Conservation (phyloP, 306 rosid species). For the Ormosia semicastrata region DNA sequence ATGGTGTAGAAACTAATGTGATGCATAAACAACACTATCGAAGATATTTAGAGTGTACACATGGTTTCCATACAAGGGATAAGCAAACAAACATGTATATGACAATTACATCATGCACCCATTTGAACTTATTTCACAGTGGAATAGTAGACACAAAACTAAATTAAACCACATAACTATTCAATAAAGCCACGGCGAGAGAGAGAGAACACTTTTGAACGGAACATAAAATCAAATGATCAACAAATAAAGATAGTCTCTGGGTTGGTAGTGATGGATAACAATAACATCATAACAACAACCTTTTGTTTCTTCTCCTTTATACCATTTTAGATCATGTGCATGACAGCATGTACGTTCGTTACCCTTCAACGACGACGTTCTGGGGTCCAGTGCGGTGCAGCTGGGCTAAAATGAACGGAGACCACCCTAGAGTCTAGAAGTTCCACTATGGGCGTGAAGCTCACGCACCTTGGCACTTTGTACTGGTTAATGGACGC, state of each 20-base stretch:
- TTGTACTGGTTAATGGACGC: conserved; percentile 91
- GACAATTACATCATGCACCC: conserved; percentile 32
- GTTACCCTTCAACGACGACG: conserved; percentile 41
- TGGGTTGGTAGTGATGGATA: too few species aligned
- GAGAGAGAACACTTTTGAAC: too few species aligned
- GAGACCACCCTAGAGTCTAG: conserved; percentile 70
- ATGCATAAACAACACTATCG: neutral
- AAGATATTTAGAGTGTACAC: neutral
- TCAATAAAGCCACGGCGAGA: neutral
- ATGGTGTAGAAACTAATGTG: neutral
- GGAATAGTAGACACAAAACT: too few species aligned
- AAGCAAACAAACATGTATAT: conserved; percentile 21
- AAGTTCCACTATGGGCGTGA: conserved; percentile 68
- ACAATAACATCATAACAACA: too few species aligned
- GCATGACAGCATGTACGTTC: neutral
- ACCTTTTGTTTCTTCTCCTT: neutral
- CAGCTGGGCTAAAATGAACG: conserved; percentile 59
- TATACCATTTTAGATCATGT: neutral
- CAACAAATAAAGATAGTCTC: too few species aligned
- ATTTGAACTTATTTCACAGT: conserved; percentile 39
- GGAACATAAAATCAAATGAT: too few species aligned
- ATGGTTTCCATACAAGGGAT: conserved; percentile 13
- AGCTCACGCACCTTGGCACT: conserved; percentile 76
- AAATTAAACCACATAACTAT: neutral
- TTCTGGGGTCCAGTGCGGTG: conserved; percentile 70